These are phyloP conservation scores for Mitragyna speciosa DNA, from an alignment of 257 asterid genomes.

Conservation along the genomic window DNA sequence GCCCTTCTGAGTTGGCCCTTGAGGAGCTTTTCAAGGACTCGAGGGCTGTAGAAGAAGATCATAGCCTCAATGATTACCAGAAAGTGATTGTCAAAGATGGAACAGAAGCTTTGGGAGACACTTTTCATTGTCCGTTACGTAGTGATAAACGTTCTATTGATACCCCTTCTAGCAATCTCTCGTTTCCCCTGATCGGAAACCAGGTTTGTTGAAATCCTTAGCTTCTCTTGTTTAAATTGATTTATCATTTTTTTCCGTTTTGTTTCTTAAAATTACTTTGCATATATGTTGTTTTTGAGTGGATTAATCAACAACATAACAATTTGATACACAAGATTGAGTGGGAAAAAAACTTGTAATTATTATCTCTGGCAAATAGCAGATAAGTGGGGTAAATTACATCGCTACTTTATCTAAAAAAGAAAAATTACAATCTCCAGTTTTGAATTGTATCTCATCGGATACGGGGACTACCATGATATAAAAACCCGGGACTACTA, in stretches of 20 bases:
- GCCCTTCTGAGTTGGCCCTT: conserved; percentile 54
- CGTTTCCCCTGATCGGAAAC: neutral
- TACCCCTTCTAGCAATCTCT: neutral
- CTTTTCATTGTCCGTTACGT: conserved; percentile 2
- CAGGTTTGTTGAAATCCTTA: conserved; percentile 6
- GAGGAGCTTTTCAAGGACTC: conserved; percentile 41
- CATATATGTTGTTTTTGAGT: neutral
- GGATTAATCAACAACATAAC: neutral
- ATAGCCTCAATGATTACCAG: conserved; percentile 23
- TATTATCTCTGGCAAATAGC: neutral
- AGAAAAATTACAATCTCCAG: too few relatives aligned
- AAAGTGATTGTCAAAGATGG: conserved; percentile 18
- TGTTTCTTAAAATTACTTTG: neutral
- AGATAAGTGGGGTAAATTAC: too few relatives aligned
- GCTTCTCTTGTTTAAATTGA: neutral
- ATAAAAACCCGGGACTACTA: too few relatives aligned
- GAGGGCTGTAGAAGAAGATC: conserved; percentile 26
- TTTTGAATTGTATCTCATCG: too few relatives aligned
- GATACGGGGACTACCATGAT: too few relatives aligned
- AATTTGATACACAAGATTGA: neutral
- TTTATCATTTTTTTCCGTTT: neutral
- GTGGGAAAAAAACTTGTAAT: neutral
- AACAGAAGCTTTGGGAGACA: conserved; percentile 18
- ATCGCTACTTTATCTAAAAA: too few relatives aligned
- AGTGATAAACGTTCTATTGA: neutral